Percentiles rank a stretch among this genome's conserved stretches.
These are phyloP conservation scores for Keithomyces neogunnii DNA, from an alignment of 2,329 filamentous ascomycete species.

Conservation along the genomic window DNA sequence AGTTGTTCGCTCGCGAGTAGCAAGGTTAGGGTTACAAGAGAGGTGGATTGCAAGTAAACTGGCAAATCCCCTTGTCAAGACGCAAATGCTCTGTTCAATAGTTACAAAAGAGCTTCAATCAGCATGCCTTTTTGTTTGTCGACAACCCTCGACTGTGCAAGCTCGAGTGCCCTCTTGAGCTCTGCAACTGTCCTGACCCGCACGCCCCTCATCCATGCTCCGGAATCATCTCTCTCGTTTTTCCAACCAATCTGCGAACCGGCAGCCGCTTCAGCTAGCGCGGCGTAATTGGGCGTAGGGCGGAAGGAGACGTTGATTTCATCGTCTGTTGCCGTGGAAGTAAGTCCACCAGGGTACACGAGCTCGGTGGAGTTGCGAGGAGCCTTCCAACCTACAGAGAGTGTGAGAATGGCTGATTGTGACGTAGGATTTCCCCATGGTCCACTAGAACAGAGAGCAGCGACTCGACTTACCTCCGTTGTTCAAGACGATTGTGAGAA, in stretches of 20 bases:
- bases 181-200: neutral
- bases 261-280: constrained; percentile 6
- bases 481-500: constrained; percentile 40
- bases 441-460: too few species aligned
- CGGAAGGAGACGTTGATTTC: constrained; percentile 9
- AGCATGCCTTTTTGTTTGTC: constrained; percentile 1
- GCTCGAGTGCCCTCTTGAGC: neutral
- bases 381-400: constrained; percentile 8
- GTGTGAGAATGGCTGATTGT: too few species aligned
- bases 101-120: constrained; percentile 1
- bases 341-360: constrained; percentile 6
- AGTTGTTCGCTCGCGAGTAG: too few species aligned
- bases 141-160: neutral
- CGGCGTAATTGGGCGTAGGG: constrained; percentile 8
- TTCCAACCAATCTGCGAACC: neutral
- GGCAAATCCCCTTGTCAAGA: too few species aligned
- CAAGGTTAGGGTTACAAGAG: too few species aligned
- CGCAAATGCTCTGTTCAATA: neutral
- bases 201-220: constrained; percentile 3
- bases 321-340: constrained; percentile 5
- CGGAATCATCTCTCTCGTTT: neutral
- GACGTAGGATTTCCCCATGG: too few species aligned
- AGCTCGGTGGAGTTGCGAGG: constrained; percentile 8
- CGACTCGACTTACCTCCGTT: constrained; percentile 29
- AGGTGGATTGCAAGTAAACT: too few species aligned